Conservation (phyloP, 2,329 filamentous ascomycete genomes). For the Diplodia mutila region DNA sequence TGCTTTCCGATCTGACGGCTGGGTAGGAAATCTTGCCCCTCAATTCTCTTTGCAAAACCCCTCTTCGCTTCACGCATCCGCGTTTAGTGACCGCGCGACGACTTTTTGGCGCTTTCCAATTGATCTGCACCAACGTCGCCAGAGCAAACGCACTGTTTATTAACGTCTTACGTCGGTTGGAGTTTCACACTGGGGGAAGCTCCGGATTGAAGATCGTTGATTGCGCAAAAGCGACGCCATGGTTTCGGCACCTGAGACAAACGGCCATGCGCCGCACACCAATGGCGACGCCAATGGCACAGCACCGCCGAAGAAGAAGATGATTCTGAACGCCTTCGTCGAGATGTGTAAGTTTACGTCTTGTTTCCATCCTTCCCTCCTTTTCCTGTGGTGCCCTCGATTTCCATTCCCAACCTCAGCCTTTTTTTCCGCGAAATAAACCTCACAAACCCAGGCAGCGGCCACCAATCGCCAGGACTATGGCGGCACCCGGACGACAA, state of each 20-base stretch:
- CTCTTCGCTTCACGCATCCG: not conserved
- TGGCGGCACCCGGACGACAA: slow-evolving; percentile 61
- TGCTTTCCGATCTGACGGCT: not conserved
- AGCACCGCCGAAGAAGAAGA: slow-evolving; percentile 37
- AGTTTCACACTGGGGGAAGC: not conserved
- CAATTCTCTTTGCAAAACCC: not conserved
- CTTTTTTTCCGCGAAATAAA: not conserved
- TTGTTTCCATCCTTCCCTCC: not conserved
- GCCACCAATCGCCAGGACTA: slow-evolving; percentile 53
- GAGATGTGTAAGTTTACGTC: slow-evolving; percentile 33
- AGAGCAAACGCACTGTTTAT: not conserved
- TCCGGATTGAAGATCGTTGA: not conserved
- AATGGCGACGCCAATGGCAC: slow-evolving; percentile 22
- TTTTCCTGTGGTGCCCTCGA: no score
- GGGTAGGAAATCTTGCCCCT: not conserved
- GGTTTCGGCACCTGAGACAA: slow-evolving; percentile 10
- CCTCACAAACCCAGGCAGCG: slow-evolving; percentile 21
- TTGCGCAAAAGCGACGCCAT: not conserved
- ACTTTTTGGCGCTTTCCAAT: not conserved
- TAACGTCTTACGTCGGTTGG: not conserved
- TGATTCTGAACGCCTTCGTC: slow-evolving; percentile 50
- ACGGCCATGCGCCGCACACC: slow-evolving; percentile 1
- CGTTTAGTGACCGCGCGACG: not conserved
- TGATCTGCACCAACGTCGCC: not conserved
- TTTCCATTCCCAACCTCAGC: not conserved